Base-by-base conservation (phyloP, 2,329 filamentous ascomycete genomes). In the Aspergillus pseudonomiae region DNA sequence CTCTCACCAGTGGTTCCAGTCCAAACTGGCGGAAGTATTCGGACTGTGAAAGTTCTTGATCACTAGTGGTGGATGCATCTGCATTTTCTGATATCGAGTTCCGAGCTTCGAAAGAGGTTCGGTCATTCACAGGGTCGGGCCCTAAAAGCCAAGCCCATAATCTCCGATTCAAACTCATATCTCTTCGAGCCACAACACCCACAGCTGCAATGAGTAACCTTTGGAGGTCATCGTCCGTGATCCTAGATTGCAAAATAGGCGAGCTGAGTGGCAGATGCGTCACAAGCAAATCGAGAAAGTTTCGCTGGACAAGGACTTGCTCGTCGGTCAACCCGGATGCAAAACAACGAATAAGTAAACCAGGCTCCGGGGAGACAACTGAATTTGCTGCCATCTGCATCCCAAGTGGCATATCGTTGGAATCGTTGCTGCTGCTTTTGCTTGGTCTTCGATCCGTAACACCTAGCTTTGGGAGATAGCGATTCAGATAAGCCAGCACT, bases 141-240 rank as follows among this genome's bases (percentile, higher is more conserved):
- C 95, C 95, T 2, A 99, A 83, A 65, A 98, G 89, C 95, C 95
- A 99, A 50, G 91, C 88, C 93, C 94, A 98, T n/a, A 99, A 81
- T 43, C 95, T 88, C 70, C 95, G 85, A 75, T 99, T 99, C 56
- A 99, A 81, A 74, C 94, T 96, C 95, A 99, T 99, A 68, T 99
- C 95, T 78, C 94, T 88, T 57, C 95, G 87, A 24, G 89, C 89
- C 1, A 98, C 93, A 24, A 99, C 94, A 1, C 91, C 89, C n/a
- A 89, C 89, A 6, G 94, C 94, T 19, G 94, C 92, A 63, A 89
- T 86, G 36, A 97, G 85, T 2, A 99, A 84, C 2, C 92, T 86
- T 73, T 97, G 90, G 21, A 97, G 82, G 73, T 99, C 96, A 39
- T 86, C 85, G 6, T 85, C 76, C 64, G 91, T 91, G 41, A 94